Base-by-base conservation (phyloP, 306 rosid genomes). In the Acacia melanoxylon region DNA sequence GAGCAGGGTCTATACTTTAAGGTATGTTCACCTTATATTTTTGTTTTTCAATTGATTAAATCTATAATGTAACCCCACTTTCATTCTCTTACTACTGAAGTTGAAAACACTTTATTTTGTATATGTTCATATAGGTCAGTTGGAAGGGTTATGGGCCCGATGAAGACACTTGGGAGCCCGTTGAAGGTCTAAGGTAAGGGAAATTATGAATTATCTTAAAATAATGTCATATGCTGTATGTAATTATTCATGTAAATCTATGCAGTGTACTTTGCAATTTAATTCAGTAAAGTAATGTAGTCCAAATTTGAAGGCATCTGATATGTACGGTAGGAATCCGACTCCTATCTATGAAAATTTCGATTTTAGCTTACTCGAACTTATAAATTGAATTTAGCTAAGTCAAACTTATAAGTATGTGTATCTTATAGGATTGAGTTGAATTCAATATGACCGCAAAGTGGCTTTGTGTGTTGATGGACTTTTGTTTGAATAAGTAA, bases 101-200 rank as follows among this genome's bases (percentile, higher is more conserved):
- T 31, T 56, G 73, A 27, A 37, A 22, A 31, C 4, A 54, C 2
- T 37, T 49, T 61, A 0, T 59, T 24, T 16, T 54, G 45, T 24
- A 25, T 22, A 19, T 79, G 24, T 24, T 25, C 37, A 22, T 82
- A 62, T 76, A 94, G 98, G 91, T 95, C 70, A 75, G 65, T 2
- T 95, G 98, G 98, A 93, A 90, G 78, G 97, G 97, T 5, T 93
- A 95, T 76, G 97, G 77, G 10, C 14, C 90, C 48, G 86, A 85
- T 6, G 90, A 58, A 40, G 97, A 95, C 71, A 67, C 95, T 2
- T 95, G 97, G 98, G 98, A 95, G 83, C 98, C 98, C 41, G 74
- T 90, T 1, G 83, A 80, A 3, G 91, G 90, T 48, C 75, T 95
- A 27, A 87, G 91, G 98, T 92, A 66, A 35, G 82, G 27, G 17